These are phyloP conservation scores for Magnolia officinalis DNA, from an alignment of 164 flowering plant species.

Conservation along the genomic window DNA sequence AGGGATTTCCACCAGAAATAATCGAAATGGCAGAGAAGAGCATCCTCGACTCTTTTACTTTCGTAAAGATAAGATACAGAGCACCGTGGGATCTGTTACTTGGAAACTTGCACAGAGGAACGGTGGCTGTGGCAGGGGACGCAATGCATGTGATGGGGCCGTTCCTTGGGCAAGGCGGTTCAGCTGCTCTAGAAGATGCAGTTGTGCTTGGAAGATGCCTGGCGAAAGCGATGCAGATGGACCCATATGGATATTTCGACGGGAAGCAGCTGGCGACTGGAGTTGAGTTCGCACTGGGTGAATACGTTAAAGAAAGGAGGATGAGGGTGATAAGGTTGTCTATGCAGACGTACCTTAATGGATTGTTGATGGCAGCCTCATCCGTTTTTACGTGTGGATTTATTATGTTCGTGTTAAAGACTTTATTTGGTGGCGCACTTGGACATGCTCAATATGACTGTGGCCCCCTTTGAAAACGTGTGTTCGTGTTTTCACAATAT, in stretches of 20 bases:
- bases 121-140: slow-evolving; percentile 35
- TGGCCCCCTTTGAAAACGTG: slow-evolving; percentile 22
- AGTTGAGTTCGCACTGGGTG: slow-evolving; percentile 24
- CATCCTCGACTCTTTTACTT: slow-evolving; percentile 18
- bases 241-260: not conserved
- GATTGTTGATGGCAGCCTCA: slow-evolving; percentile 10
- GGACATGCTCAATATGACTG: slow-evolving; percentile 28
- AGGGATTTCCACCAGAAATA: slow-evolving; percentile 25
- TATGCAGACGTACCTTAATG: slow-evolving; percentile 20
- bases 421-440: slow-evolving; percentile 7
- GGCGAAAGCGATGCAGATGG: slow-evolving; percentile 7
- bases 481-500: no score
- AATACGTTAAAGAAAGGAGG: slow-evolving; percentile 25
- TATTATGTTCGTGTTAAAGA: not conserved
- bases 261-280: not conserved
- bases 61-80: slow-evolving; percentile 20
- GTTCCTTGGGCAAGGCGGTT: slow-evolving; percentile 38
- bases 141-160: slow-evolving; percentile 47
- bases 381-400: slow-evolving; percentile 5
- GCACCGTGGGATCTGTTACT: slow-evolving; percentile 28
- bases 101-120: slow-evolving; percentile 23
- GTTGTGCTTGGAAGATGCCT: slow-evolving; percentile 35
- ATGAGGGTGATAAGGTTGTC: slow-evolving; percentile 27
- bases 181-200: slow-evolving; percentile 38
- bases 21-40: slow-evolving; percentile 21